Base-by-base conservation (phyloP, 2,329 filamentous ascomycete species). In the Alternaria arborescens region DNA sequence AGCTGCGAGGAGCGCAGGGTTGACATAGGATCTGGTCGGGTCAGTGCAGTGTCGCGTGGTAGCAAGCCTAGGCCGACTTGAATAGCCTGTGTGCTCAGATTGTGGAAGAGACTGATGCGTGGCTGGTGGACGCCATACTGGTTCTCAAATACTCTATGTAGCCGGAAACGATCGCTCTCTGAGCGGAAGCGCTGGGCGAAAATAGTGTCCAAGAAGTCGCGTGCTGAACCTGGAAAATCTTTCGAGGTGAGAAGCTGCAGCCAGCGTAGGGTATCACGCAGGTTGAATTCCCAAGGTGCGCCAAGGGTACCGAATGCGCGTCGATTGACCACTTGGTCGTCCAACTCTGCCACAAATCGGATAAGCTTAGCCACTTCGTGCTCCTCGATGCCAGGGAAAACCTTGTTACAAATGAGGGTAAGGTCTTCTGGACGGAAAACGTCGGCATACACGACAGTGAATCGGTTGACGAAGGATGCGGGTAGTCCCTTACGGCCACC, bases 381-480 rank as follows among this genome's bases (percentile, higher is more conserved):
- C 0, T 80, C 69, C 0, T 86, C 78, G 22, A 94, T 85, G 1
- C 80, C 76, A 0, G 92, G 89, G 73, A 92, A 97, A 62, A 91
- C 88, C 68, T 90, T 91, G 26, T 85, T 83, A 47, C 93, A 96
- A 65, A 99, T 98, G 47, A 91, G 82, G 61, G 90, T 85, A 60
- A 99, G 80, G 81, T 99, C 95, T 32, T 92, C 86, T 26, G 90
- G 84, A 16, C 86, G 90, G 76, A 99, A 95, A 5, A 93, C 87
- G 73, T 99, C 95, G 59, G 95, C 93, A 79, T 98, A 98, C 0
- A 99, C 96, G 18, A 99, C 94, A 38, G 96, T 95, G 77, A 99
- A 99, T 46, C 96, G 91, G 77, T 99, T 98, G 64, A 99, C 95
- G 72, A 99, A 99, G 1, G 95, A 98, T 58, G 91, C 91, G 1